These are phyloP conservation scores for Lentinula guzmanii DNA, from an alignment of 768 basidiomycete genomes.

Conservation along the genomic window DNA sequence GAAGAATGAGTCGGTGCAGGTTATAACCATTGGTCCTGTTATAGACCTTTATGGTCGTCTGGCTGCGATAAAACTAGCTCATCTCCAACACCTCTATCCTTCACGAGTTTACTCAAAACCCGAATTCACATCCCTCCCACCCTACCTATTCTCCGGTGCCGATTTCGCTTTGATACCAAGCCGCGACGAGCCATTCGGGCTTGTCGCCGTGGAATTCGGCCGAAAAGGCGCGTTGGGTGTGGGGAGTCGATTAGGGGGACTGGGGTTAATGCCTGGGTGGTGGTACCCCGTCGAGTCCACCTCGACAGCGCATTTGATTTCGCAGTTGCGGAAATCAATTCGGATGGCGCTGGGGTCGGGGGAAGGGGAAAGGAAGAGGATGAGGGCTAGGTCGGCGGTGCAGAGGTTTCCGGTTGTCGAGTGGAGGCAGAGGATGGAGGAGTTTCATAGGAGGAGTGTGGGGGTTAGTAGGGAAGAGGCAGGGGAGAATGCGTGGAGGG, in stretches of 20 bases:
- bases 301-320: conserved; percentile 90
- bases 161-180: conserved; percentile 96
- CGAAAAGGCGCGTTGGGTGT: conserved; percentile 95
- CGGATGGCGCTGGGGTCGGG: conserved; percentile 90
- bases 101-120: conserved; percentile 95
- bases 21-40: conserved; percentile 89
- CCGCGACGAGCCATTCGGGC: conserved; percentile 93
- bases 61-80: conserved; percentile 88
- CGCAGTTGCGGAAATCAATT: conserved; percentile 90
- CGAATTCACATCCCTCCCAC: conserved; percentile 91
- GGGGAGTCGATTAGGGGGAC: conserved; percentile 87
- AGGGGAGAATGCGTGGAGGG: conserved; percentile 69
- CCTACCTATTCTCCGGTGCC: conserved; percentile 90
- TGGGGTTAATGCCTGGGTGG: conserved; percentile 98
- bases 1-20: conserved; percentile 79
- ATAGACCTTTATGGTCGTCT: conserved; percentile 95
- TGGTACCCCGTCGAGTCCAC: conserved; percentile 98
- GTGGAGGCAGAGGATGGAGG: conserved; percentile 95
- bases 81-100: conserved; percentile 93
- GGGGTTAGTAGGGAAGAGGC: conserved; percentile 61
- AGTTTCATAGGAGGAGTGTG: conserved; percentile 89
- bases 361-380: conserved; percentile 85
- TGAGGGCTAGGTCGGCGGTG: conserved; percentile 89
- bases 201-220: conserved; percentile 95
- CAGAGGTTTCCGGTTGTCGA: conserved; percentile 98